Base-by-base conservation (phyloP, 108 stramenopile species). In the Skeletonema tropicum region DNA sequence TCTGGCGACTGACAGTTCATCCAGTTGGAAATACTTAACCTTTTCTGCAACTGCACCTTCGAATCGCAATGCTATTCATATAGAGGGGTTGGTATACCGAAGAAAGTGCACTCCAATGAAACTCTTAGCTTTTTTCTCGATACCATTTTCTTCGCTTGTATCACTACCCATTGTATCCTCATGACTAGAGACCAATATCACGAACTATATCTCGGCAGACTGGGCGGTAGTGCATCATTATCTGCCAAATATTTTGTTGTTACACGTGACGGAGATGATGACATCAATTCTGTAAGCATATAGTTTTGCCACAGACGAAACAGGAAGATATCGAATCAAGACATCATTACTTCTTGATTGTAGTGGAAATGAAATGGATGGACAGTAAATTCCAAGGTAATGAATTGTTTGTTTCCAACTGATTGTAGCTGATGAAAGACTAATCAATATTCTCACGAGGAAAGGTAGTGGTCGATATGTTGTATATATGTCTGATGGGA, bases 291-390 rank as follows among this genome's bases (percentile, higher is more conserved):
- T 94, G 94, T 10, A 91, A 41, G 3, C 61, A 35, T 0, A 35
- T 0, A 82, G 19, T 29, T 64, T 71, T 26, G 79, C 26, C 10
- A 85, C 3, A 2, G 78, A 55, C 32, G 63, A 78, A 1, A 86
- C 14, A 30, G 69, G 7, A 66, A 7, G 74, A 33, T 9, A 84
- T 48, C 30, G 78, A 48, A 55, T 66, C 52, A 25, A 42, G 38
- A 74, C 11, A 32, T 13, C 38, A 26, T 55, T 12, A 29, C 17
- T 57, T 23, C 14, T 31, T 41, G 36, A 70, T 2, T 41, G 60
- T 64, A 48, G 23, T 6, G 63, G 33, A 12, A 11, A 91, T 90
- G 69, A 92, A 89, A 26, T 90, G 90, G 94, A 61, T 94, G 89
- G 41, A 88, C 55, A 68, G 90, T 84, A n/a, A 94, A 57, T 14